Conservation (phyloP, 1,284 basidiomycete species). For the Vanrija humicola region DNA sequence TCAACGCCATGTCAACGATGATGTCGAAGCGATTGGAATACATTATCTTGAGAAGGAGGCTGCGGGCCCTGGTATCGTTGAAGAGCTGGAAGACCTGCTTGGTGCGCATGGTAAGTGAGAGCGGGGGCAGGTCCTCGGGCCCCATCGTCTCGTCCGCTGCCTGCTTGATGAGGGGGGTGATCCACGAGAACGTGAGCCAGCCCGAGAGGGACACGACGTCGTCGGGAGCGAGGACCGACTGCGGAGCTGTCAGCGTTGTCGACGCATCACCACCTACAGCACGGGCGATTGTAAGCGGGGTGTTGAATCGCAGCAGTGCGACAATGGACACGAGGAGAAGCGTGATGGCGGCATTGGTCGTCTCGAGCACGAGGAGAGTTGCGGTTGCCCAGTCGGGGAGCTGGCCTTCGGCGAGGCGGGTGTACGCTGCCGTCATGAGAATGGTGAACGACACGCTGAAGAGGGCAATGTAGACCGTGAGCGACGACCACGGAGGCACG, state of each 20-base stretch:
- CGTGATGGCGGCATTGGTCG: constrained; percentile 19
- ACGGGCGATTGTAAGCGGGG: constrained; percentile 29
- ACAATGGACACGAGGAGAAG: constrained; percentile 24
- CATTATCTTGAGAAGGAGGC: constrained; percentile 62
- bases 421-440: constrained; percentile 28
- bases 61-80: constrained; percentile 35
- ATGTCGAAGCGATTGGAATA: constrained; percentile 69
- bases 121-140: constrained; percentile 65
- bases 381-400: constrained; percentile 33
- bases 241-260: background rate
- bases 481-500: constrained; percentile 37
- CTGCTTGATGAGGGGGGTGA: constrained; percentile 62
- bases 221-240: constrained; percentile 48
- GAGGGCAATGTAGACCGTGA: constrained; percentile 31
- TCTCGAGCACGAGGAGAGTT: constrained; percentile 24
- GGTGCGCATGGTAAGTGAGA: constrained; percentile 66
- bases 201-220: constrained; percentile 69
- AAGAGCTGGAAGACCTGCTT: constrained; percentile 63
- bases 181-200: constrained; percentile 74
- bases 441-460: constrained; percentile 23
- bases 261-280: constrained; percentile 21
- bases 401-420: constrained; percentile 17
- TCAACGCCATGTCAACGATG: constrained; percentile 63
- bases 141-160: constrained; percentile 62
- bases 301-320: constrained; percentile 31